These are phyloP conservation scores for Diaporthe ilicicola DNA, from an alignment of 2,329 filamentous ascomycete species.

Conservation along the genomic window DNA sequence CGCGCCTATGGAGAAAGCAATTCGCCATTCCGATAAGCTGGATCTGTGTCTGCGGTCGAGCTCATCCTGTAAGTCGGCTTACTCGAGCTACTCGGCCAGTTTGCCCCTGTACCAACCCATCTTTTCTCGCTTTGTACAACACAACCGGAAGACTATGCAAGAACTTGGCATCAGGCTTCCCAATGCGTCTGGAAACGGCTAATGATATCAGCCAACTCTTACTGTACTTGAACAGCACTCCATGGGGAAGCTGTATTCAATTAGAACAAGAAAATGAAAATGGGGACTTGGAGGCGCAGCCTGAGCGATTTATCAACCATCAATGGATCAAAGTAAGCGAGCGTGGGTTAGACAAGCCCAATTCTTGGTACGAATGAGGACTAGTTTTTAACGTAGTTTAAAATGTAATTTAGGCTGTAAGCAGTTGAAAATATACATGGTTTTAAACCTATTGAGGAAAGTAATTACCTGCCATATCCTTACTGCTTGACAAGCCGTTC, in stretches of 20 bases:
- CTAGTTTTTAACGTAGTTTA: background rate
- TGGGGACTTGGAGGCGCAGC: background rate
- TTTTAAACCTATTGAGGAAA: too few relatives aligned
- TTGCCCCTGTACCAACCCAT: background rate
- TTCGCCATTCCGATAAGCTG: background rate
- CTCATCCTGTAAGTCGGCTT: background rate
- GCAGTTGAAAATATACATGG: too few relatives aligned
- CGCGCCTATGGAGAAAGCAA: background rate
- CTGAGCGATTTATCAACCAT: background rate
- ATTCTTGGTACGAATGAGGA: background rate
- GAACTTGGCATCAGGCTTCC: background rate
- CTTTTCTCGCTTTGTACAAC: slow-evolving; percentile 8
- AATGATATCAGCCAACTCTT: background rate
- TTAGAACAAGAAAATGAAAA: background rate
- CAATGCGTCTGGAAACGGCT: background rate
- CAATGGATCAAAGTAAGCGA: background rate
- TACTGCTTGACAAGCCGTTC: too few relatives aligned
- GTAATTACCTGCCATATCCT: too few relatives aligned
- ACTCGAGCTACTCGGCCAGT: background rate
- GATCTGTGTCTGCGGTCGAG: background rate
- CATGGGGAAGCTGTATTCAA: background rate
- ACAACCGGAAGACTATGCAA: slow-evolving; percentile 4
- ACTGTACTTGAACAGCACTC: background rate
- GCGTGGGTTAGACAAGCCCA: background rate
- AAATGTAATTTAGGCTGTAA: background rate